Conservation (phyloP, 108 stramenopile species). For the Phaeodactylum tricornutum region DNA sequence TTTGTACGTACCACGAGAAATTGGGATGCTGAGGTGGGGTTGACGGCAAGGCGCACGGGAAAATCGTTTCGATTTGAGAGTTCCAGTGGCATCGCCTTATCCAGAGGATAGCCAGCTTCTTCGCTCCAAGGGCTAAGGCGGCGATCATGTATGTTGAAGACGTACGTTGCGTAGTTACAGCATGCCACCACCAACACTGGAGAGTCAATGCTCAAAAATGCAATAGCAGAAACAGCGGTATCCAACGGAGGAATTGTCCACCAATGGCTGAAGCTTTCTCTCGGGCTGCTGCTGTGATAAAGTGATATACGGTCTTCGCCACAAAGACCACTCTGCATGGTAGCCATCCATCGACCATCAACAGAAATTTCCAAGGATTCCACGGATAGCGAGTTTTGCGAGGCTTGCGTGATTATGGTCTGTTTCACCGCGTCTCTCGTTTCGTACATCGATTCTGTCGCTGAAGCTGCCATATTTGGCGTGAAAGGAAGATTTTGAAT, state of each 20-base stretch:
- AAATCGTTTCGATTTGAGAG: slow-evolving; percentile 42
- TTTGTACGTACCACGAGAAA: slow-evolving; percentile 75
- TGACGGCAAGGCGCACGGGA: slow-evolving; percentile 34
- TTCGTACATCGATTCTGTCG: too few relatives aligned
- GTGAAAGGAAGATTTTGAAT: background rate
- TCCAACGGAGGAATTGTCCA: slow-evolving; percentile 71
- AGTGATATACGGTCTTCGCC: slow-evolving; percentile 5
- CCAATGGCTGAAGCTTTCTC: slow-evolving; percentile 24
- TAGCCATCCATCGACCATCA: slow-evolving; percentile 56
- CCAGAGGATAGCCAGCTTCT: slow-evolving; percentile 45
- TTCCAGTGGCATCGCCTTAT: slow-evolving; percentile 41
- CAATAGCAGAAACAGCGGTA: slow-evolving; percentile 38
- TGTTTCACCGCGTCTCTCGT: slow-evolving; percentile 4
- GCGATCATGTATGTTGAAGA: slow-evolving; percentile 44
- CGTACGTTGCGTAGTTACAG: slow-evolving; percentile 42
- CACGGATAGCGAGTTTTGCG: background rate
- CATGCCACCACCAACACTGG: slow-evolving; percentile 56
- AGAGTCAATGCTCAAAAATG: slow-evolving; percentile 30
- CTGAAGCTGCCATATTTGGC: too few relatives aligned
- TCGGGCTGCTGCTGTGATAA: background rate
- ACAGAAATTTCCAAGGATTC: background rate
- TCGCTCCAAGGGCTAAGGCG: slow-evolving; percentile 62
- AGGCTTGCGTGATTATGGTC: slow-evolving; percentile 1
- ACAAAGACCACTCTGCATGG: slow-evolving; percentile 22
- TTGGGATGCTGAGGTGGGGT: slow-evolving; percentile 33